phyloP scores from a whole-genome alignment of 768 basidiomycete species.

The Tricholoma terreum region DNA sequence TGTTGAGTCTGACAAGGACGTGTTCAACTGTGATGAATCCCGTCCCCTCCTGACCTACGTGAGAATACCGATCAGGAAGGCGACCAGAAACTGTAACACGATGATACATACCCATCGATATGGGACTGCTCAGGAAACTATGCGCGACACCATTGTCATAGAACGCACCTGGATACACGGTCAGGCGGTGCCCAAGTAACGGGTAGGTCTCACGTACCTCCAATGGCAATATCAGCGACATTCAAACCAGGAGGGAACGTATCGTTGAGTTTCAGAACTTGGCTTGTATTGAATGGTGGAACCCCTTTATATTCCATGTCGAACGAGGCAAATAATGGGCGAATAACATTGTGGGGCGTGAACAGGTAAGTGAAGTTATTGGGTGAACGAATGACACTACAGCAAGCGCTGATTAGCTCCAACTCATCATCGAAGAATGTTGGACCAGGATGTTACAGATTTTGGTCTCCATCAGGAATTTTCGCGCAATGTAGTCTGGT shows the following conservation, averaged over 20 bases:
- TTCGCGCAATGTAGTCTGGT: constrained; percentile 35
- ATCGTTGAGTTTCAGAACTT: constrained; percentile 20
- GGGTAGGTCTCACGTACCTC: constrained; percentile 15
- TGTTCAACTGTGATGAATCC: constrained; percentile 35
- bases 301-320: constrained; percentile 26
- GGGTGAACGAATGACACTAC: constrained; percentile 20
- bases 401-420: not conserved
- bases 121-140: constrained; percentile 23
- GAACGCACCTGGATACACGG: constrained; percentile 25
- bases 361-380: constrained; percentile 32
- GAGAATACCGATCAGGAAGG: not conserved
- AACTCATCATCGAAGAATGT: not conserved
- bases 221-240: constrained; percentile 18
- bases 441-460: not conserved
- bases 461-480: constrained; percentile 16
- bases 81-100: not conserved
- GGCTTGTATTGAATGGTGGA: constrained; percentile 19
- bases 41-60: constrained; percentile 25
- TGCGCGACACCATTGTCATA: constrained; percentile 29
- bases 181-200: not conserved
- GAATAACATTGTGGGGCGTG: constrained; percentile 31
- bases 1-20: constrained; percentile 35
- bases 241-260: constrained; percentile 23
- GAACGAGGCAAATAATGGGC: constrained; percentile 31
- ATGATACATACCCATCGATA: constrained; percentile 24